Percentiles rank a stretch among this genome's conserved stretches.
phyloP scores from a whole-genome alignment of 225 moss, liverwort and hornwort genomes.

The Anthoceros angustus region DNA sequence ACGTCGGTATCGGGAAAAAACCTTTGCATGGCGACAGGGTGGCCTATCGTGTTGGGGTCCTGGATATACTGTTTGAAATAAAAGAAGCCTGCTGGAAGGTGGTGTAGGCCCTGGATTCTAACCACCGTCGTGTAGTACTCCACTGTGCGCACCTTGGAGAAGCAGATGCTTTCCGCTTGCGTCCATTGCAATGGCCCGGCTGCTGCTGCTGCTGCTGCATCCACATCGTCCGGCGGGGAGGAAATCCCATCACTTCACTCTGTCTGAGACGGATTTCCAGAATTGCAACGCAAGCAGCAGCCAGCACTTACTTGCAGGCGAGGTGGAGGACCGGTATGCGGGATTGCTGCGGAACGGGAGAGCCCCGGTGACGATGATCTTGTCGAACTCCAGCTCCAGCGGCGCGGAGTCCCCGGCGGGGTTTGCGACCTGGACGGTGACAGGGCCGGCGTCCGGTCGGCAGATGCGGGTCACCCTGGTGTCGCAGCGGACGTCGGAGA shows the following conservation, averaged over 20 bases:
- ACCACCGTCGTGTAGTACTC: slow-evolving; percentile 31
- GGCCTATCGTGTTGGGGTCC: slow-evolving; percentile 17
- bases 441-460: slow-evolving; percentile 7
- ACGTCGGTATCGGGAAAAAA: slow-evolving; percentile 23
- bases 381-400: slow-evolving; percentile 21
- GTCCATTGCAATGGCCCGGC: slow-evolving; percentile 13
- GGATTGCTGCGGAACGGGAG: slow-evolving; percentile 9
- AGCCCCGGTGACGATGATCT: slow-evolving; percentile 18
- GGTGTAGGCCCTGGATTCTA: slow-evolving; percentile 19
- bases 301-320: too few relatives aligned
- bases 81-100: slow-evolving; percentile 22
- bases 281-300: too few relatives aligned
- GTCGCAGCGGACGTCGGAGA: slow-evolving; percentile 24
- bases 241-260: too few relatives aligned
- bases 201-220: not conserved
- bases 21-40: slow-evolving; percentile 22
- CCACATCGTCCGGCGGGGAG: not conserved
- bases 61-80: slow-evolving; percentile 15
- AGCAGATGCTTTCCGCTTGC: slow-evolving; percentile 13
- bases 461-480: slow-evolving; percentile 14
- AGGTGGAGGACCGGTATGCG: slow-evolving; percentile 7
- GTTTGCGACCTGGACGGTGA: slow-evolving; percentile 11
- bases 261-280: too few relatives aligned
- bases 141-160: slow-evolving; percentile 20
- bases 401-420: not conserved